Evolutionary conservation across 345 rosid species (phyloP).

Genomic region (Citrus unshiu): DNA sequence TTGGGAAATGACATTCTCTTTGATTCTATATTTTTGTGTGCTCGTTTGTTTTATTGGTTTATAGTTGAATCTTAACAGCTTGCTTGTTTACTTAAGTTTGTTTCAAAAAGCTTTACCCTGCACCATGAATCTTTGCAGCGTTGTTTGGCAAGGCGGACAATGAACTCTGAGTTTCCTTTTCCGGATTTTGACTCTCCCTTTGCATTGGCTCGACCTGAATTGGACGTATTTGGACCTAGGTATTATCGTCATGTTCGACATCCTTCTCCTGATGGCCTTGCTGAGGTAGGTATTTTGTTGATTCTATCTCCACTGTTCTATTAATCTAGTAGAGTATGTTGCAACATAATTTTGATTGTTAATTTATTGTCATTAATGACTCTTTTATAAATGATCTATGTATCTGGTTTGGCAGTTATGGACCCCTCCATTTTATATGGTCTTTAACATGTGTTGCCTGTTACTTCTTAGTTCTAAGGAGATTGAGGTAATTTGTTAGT

Average conservation of each 20-base stretch:
- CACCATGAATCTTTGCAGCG: slow-evolving; percentile 42
- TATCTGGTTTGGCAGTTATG: not conserved
- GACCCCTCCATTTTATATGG: not conserved
- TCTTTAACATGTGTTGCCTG: not conserved
- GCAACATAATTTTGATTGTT: not conserved
- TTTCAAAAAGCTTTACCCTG: slow-evolving; percentile 13
- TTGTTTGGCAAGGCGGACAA: slow-evolving; percentile 35
- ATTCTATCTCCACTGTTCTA: not conserved
- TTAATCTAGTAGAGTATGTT: not conserved
- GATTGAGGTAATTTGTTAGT: not conserved
- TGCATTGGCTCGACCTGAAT: slow-evolving; percentile 33
- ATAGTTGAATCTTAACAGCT: not conserved
- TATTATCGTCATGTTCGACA: slow-evolving; percentile 66
- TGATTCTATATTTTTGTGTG: not conserved
- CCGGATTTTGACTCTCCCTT: slow-evolving; percentile 45
- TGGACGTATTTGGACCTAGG: slow-evolving; percentile 45
- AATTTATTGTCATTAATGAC: not conserved
- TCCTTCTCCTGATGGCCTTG: slow-evolving; percentile 78
- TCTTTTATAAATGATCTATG: not conserved
- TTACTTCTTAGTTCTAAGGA: not conserved
- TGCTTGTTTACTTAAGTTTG: not conserved
- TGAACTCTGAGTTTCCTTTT: slow-evolving; percentile 41
- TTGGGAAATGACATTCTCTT: not conserved
- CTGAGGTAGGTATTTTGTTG: slow-evolving; percentile 54
- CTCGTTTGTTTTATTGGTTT: not conserved